Percentiles rank a stretch among this genome's conserved stretches.
Evolutionary conservation across 2,329 filamentous ascomycete genomes (phyloP).

Genomic region (Coniella lustricola): DNA sequence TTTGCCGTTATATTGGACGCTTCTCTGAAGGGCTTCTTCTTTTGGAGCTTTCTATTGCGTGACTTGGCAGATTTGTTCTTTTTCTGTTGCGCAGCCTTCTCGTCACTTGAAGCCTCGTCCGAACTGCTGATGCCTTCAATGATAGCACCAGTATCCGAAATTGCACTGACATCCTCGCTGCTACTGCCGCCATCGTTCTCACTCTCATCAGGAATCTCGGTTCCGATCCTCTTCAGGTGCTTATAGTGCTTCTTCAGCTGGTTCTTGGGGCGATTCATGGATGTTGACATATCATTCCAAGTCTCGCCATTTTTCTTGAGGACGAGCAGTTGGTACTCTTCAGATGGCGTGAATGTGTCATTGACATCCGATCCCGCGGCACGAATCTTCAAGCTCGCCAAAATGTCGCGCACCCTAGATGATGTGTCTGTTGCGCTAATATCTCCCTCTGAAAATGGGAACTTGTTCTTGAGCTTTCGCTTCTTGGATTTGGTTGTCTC

Average conservation of each 20-base stretch:
- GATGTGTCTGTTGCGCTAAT: conserved; percentile 1
- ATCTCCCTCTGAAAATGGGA: not conserved
- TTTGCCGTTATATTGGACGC: too few species aligned
- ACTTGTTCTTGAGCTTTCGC: not conserved
- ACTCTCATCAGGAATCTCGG: not conserved
- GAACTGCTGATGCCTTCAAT: conserved; percentile 3
- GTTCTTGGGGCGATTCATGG: conserved; percentile 6
- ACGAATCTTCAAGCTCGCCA: conserved; percentile 10
- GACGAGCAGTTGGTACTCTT: conserved; percentile 17
- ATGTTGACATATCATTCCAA: conserved; percentile 13
- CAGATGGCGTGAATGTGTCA: conserved; percentile 16
- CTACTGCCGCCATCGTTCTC: not conserved
- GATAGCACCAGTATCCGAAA: conserved; percentile 5
- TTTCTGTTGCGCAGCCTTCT: conserved; percentile 1
- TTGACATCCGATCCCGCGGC: conserved; percentile 4
- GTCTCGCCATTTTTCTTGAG: conserved; percentile 4
- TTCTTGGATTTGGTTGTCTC: too few species aligned
- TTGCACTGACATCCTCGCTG: not conserved
- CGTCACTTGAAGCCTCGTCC: conserved; percentile 1
- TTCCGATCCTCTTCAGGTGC: not conserved
- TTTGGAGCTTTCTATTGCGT: not conserved
- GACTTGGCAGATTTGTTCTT: not conserved
- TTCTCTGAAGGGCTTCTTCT: not conserved
- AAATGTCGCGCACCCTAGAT: conserved; percentile 5
- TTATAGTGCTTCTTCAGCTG: conserved; percentile 5